Evolutionary conservation across 495 filamentous ascomycete genomes (phyloP), one percentile per base, ranked within the genome.

Genomic region (Penicillium samsonianum): DNA sequence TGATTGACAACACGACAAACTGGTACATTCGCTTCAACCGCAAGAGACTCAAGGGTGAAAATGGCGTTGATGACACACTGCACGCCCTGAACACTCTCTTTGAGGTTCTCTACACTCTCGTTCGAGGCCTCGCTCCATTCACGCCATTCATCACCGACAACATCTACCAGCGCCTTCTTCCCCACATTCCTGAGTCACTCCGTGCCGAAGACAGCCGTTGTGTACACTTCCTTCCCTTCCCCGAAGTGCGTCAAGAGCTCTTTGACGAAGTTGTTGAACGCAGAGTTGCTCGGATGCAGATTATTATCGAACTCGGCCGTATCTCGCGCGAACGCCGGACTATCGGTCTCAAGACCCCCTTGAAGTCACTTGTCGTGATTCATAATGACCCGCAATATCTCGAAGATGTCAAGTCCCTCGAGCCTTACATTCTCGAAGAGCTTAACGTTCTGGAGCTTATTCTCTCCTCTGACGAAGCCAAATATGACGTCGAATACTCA

Each of bases 1-100:
- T 96, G 70, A 94, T 98, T 60, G 94, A 98, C 67, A 92, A 94
- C 73, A 90, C 90, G 6, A 98, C 94, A 2, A 98, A 98, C 74
- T 98, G 95, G 95, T 98, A 98, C 72, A 98, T 98, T 68, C 85
- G 93, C n/a, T 96, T 98, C 80, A 98, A 98, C 78, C 85, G 94
- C 30, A 91, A 91, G 71, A 87, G 94, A 19, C 79, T 98, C 53
- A 98, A 98, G 85, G 94, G 94, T 54, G 92, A 95, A 72, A 85
- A 88, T 65, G 93, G 93, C 14, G 71, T 89, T 12, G 84, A 95
- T 43, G 94, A 98, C 65, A 98, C 94, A 25, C 73, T 86, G 52
- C 90, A 96, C 70, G 94, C 94, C 10, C 78, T 98, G 51, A 96
- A 97, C 71, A 94, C 94, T 8, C 85, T 98, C n/a, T 98, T 96